phyloP scores from a whole-genome alignment of 805 yeast genomes.

The Metschnikowia lochheadii region DNA sequence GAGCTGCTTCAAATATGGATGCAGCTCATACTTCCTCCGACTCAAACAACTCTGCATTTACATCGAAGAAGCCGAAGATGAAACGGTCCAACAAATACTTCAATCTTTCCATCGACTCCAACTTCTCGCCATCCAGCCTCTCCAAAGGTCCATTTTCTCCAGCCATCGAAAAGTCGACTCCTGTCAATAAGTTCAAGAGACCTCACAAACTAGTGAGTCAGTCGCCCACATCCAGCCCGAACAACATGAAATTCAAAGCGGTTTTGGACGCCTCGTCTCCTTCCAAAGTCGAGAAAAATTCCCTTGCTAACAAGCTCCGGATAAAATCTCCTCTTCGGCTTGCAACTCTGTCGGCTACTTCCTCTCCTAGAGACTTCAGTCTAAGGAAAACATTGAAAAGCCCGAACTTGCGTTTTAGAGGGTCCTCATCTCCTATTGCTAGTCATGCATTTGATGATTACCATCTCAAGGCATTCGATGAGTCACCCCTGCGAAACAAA shows the following conservation, averaged over 20 bases:
- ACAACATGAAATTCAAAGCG: conserved; percentile 12
- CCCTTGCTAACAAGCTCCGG: conserved; percentile 31
- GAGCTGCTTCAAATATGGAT: neutral
- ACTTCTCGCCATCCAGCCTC: conserved; percentile 15
- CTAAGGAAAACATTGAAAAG: conserved; percentile 12
- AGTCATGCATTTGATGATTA: conserved; percentile 14
- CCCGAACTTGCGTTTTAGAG: conserved; percentile 14
- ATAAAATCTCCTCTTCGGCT: conserved; percentile 27
- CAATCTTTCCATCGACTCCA: conserved; percentile 37
- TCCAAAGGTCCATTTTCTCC: conserved; percentile 16
- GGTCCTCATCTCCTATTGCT: conserved; percentile 16
- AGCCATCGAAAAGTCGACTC: conserved; percentile 12
- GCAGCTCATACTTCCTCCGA: neutral
- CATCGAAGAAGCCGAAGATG: conserved; percentile 18
- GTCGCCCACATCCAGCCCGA: conserved; percentile 36
- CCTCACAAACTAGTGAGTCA: conserved; percentile 43
- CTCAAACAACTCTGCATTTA: neutral
- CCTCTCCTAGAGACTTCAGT: conserved; percentile 15
- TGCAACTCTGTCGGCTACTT: conserved; percentile 9
- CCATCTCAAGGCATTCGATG: conserved; percentile 10
- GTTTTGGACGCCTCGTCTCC: conserved; percentile 12
- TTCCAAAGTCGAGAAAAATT: conserved; percentile 10
- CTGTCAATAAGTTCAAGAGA: conserved; percentile 34
- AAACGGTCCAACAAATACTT: conserved; percentile 41
- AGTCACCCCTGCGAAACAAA: conserved; percentile 17